Evolutionary conservation across 2,329 filamentous ascomycete species (phyloP), one percentile per base, ranked within the genome.

Genomic region (Cladosporium sp.): DNA sequence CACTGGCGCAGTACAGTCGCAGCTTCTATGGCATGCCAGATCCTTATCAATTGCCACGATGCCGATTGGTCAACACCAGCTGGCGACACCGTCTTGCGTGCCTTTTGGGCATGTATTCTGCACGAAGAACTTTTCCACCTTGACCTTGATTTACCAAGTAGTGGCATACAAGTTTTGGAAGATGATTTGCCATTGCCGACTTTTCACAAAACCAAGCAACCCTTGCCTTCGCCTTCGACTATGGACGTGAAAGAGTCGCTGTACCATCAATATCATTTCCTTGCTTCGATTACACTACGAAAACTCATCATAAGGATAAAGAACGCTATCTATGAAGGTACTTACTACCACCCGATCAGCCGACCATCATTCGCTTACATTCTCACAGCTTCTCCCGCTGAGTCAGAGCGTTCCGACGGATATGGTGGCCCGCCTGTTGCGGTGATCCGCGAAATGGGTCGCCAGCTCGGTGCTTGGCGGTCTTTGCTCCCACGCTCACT

Each of bases 391-490:
- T 59, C 59, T 5, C 56, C 55, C 19, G 50, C 55, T 2, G 55
- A 61, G 47, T 55, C 59, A 12, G 66, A 68, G 47, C 54, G 54
- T 11, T 47, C 61, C 12, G 63, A 69, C 36, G 64, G 68, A 37
- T 68, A 70, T 42, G 61, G 61, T 18, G 68, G 67, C 6, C 70
- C 70, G 4, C 68, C 68, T 4, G 63, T 72, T 1, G 63, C 62
- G 9, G 72, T 74, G 2, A 73, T 82, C 45, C 74, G 73, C 41
- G 74, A 79, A 47, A 72, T 83, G 50, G 73, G 74, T 3, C 66
- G 70, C 8, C 76, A 82, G 57, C 73, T 84, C 2, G 75, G 79
- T 8, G 73, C 78, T 53, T 84, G 81, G 81, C 75, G 79, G 27
- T 71, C 71, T 8, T 70, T 82, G 59, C 69, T 84, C 4, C 80